Conservation (phyloP, 1,139 yeast species). For the Tardiomyces depauwii region DNA sequence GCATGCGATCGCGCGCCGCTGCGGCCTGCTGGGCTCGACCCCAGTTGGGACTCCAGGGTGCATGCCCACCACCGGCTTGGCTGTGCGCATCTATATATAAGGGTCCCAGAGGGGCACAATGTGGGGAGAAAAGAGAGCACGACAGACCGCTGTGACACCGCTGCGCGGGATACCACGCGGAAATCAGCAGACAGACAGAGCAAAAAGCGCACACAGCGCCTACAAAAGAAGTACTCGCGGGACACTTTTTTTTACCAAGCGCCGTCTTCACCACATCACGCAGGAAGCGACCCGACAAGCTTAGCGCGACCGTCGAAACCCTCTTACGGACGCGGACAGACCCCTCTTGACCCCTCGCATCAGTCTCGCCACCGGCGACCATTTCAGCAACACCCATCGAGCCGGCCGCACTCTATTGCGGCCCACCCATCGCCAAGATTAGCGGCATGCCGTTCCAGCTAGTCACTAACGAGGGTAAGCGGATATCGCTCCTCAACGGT, state of each 20-base stretch:
- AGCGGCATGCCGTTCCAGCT: conserved; percentile 14
- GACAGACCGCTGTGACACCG: too few species aligned
- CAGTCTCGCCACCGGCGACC: background rate
- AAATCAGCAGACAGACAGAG: too few species aligned
- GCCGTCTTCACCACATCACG: too few species aligned
- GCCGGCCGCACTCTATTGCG: background rate
- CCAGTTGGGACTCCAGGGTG: background rate
- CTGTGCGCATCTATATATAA: too few species aligned
- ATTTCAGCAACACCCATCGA: background rate
- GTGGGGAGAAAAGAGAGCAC: background rate
- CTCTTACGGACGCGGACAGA: too few species aligned
- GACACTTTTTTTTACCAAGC: too few species aligned
- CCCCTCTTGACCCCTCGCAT: too few species aligned
- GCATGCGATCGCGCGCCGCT: background rate
- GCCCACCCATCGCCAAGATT: background rate
- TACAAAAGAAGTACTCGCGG: too few species aligned
- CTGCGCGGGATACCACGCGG: too few species aligned
- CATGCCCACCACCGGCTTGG: background rate
- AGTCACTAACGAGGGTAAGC: conserved; percentile 14
- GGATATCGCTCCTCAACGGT: conserved; percentile 14
- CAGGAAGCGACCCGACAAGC: too few species aligned
- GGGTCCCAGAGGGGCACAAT: background rate
- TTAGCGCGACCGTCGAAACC: too few species aligned
- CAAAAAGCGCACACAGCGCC: too few species aligned
- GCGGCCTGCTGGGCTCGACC: background rate